A percentile compares a stretch with the other conserved stretches of the same genome.
Conservation (phyloP, 306 rosid genomes). For the Corylus americana region DNA sequence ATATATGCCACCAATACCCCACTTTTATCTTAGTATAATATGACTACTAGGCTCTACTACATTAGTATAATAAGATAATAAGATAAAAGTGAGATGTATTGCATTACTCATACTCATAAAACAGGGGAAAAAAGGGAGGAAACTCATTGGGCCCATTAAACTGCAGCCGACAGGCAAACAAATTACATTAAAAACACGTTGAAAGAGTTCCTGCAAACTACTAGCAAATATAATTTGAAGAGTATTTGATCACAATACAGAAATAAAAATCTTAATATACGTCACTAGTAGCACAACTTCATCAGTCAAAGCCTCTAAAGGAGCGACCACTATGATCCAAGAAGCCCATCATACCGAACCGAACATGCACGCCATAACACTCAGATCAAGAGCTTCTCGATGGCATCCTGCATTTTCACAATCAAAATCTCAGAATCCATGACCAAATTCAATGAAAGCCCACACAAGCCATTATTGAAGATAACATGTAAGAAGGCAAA, state of each 20-base stretch:
- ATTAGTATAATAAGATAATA: no score
- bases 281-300: slow-evolving; percentile 39
- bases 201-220: slow-evolving; percentile 1
- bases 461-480: neutral
- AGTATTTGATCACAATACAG: slow-evolving; percentile 16
- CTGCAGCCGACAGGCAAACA: slow-evolving; percentile 5
- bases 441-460: neutral
- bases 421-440: slow-evolving; percentile 16
- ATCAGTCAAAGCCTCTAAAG: slow-evolving; percentile 89
- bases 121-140: neutral
- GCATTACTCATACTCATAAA: no score
- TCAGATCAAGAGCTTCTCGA: slow-evolving; percentile 87
- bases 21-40: no score
- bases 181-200: slow-evolving; percentile 14
- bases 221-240: slow-evolving; percentile 22
- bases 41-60: no score
- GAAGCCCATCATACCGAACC: slow-evolving; percentile 88
- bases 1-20: no score
- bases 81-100: no score
- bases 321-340: slow-evolving; percentile 47
- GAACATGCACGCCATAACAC: slow-evolving; percentile 25
- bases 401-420: slow-evolving; percentile 69
- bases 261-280: slow-evolving; percentile 24
- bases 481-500: neutral
- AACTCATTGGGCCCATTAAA: neutral